Percentiles rank a stretch among this genome's conserved stretches.
phyloP scores from a whole-genome alignment of 306 rosid species.

The Acacia acuminata region DNA sequence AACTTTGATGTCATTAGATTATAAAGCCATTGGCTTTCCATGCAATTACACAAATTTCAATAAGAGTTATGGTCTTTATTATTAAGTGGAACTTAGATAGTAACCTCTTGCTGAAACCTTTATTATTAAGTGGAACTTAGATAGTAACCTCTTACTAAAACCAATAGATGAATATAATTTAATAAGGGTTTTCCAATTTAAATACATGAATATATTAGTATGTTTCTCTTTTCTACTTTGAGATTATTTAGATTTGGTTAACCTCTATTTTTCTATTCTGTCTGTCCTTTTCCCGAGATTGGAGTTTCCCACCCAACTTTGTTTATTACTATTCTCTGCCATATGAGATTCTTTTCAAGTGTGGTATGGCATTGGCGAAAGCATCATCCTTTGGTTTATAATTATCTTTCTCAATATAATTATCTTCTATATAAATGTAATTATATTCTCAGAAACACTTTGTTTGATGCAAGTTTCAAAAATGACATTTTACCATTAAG shows the following conservation, averaged over 20 bases:
- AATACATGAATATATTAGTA: not conserved
- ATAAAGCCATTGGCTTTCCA: too few species aligned
- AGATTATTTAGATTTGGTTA: constrained; percentile 16
- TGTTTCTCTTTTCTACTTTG: not conserved
- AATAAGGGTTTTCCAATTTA: not conserved
- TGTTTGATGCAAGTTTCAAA: not conserved
- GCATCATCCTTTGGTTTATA: constrained; percentile 1
- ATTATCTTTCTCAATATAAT: not conserved
- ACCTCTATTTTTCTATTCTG: not conserved
- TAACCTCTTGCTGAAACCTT: too few species aligned
- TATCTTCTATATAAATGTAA: not conserved
- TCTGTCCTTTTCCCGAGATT: constrained; percentile 37
- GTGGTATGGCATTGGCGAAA: constrained; percentile 14
- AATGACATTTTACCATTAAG: constrained; percentile 1
- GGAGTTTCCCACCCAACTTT: constrained; percentile 46
- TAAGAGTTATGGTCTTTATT: too few species aligned
- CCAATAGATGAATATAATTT: not conserved
- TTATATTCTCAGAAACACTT: not conserved
- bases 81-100: too few species aligned
- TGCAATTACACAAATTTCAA: too few species aligned
- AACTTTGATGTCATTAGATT: too few species aligned
- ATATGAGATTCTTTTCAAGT: constrained; percentile 23
- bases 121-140: too few species aligned
- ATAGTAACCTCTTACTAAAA: not conserved
- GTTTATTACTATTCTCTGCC: constrained; percentile 14